Evolutionary conservation across 305 asterid species (phyloP), one percentile per base, ranked within the genome.

Genomic region (Fraxinus ornus): DNA sequence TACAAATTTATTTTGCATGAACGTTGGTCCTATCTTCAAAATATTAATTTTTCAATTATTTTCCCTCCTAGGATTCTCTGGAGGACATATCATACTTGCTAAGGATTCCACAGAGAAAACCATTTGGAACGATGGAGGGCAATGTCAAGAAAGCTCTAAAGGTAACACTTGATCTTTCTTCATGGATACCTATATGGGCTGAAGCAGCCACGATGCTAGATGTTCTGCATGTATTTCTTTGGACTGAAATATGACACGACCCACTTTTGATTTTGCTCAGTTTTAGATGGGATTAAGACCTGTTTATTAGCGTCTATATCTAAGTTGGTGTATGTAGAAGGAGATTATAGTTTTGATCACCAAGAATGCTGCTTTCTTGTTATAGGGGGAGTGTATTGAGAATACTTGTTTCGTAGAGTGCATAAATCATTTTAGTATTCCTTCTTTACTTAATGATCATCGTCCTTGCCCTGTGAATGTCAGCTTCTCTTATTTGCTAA

Each of bases 41-140:
- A 22, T 21, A 72, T 75, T 62, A 70, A 47, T 33, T 35, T 7
- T 79, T 66, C 22, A 82, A 57, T 41, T 37, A 17, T 44, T 84
- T 75, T 86, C 36, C 85, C 73, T 77, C 66, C 5, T 85, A 95
- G 99, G 95, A 93, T 70, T 94, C 99, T 80, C 90, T 94, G 78
- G 99, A 95, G 91, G 99, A 95, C 78, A 88, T 95, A 85, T 94
- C 98, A 3, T 95, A 95, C 92, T 88, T 95, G 97, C 93, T 95
- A 30, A 90, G 99, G 87, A 95, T 95, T 84, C 99, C 99, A 81
- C 99, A 95, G 80, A 88, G 99, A 81, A 95, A 95, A 88, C 99
- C 98, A 82, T 95, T 84, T 86, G 99, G 98, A 80, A 94, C 99
- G 0, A 95, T 95, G 99, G 99, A 94, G 92, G 96, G 98, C 52